Base-by-base conservation (phyloP, 2,329 filamentous ascomycete genomes). In the Chaetothyriales sp. region DNA sequence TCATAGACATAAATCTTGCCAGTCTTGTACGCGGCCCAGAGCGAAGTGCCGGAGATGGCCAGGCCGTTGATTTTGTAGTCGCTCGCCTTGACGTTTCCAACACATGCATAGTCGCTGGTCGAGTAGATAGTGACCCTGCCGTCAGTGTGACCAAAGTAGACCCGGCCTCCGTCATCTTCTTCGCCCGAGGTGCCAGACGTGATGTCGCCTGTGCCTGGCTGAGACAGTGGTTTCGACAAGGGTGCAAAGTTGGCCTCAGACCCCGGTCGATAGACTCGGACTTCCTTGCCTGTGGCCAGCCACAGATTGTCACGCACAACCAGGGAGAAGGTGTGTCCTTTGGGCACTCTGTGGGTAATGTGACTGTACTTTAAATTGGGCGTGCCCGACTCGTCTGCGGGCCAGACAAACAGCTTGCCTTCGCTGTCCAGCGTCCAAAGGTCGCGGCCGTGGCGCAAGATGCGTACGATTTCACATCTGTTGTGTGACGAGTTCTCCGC, bases 121-220 rank as follows among this genome's bases (percentile, higher is more conserved):
- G 87, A 90, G 68, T 94, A 97, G n/a, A 97, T 82, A 54, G 86
- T 92, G 51, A 98, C 81, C 66, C 95, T 95, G 47, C 92, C 92
- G 66, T 98, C 92, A 10, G 79, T 81, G 65, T 98, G 92, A 1
- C 92, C 92, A 59, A 98, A 84, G 66, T 89, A 95, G 1, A 94
- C 82, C 56, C 83, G 82, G 51, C 86, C 85, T 0, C 84, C 82
- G 46, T 89, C 80, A 20, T 82, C 82, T 48, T 82, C 82, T 48
- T 79, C 83, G 29, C 94, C 75, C 50, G 83, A 76, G 2, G 89
- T 80, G 4, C 89, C 90, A 0, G 87, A 87, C 1, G 87, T 94
- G 13, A 98, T 81, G 56, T 97, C 90, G 13, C 89, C 89, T 8
- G 85, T 82, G 51, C 82, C 82, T 15, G 84, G 78, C 49, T 86